These are phyloP conservation scores for Phytophthora boehmeriae DNA, from an alignment of 352 stramenopile species.

Conservation along the genomic window DNA sequence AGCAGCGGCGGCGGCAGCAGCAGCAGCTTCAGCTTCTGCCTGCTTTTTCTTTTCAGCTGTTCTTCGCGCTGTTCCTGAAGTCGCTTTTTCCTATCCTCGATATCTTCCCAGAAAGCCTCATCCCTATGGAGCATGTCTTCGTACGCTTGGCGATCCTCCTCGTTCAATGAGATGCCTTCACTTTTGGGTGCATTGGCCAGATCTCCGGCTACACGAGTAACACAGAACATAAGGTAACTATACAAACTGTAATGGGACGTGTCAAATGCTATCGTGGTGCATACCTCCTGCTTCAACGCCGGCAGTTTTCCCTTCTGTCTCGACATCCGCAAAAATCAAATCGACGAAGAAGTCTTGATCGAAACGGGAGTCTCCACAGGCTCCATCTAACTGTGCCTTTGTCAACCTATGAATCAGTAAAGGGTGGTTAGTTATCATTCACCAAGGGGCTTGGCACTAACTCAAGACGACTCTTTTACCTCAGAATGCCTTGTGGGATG, in stretches of 20 bases:
- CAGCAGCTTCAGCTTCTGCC: constrained; percentile 49
- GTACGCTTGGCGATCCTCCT: constrained; percentile 85
- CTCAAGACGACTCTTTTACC: constrained; percentile 41
- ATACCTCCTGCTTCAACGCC: constrained; percentile 21
- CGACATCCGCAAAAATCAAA: constrained; percentile 95
- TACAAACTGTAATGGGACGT: too few species aligned
- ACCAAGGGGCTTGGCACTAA: too few species aligned
- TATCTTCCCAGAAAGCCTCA: constrained; percentile 87
- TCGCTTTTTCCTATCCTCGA: constrained; percentile 77
- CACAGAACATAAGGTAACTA: too few species aligned
- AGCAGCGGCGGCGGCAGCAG: constrained; percentile 43
- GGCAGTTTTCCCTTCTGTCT: constrained; percentile 65
- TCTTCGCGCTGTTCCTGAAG: constrained; percentile 78
- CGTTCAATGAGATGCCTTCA: constrained; percentile 76
- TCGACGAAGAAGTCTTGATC: constrained; percentile 97
- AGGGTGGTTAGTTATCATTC: too few species aligned
- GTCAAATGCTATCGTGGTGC: too few species aligned
- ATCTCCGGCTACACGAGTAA: constrained; percentile 17
- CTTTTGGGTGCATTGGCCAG: constrained; percentile 42
- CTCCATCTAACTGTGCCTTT: constrained; percentile 96
- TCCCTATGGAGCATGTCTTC: constrained; percentile 90
- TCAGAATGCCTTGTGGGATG: constrained; percentile 94
- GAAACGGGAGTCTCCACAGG: constrained; percentile 93
- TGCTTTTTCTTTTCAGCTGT: constrained; percentile 74
- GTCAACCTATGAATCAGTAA: constrained; percentile 72